Conservation (phyloP, 441 rosid species). For the Populus tomentosa region DNA sequence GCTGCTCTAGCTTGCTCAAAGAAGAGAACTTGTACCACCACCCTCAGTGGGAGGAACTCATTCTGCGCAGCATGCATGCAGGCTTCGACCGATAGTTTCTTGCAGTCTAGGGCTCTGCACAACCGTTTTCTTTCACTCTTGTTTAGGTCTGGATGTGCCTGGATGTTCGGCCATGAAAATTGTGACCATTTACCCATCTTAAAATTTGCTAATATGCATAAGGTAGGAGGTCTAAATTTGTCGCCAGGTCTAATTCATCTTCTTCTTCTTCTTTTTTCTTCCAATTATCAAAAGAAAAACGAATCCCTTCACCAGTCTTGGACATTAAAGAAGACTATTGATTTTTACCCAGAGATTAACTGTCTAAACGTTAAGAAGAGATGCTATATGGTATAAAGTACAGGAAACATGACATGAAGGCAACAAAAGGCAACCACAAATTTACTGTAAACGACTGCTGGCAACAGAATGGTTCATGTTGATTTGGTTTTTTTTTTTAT, state of each 20-base stretch:
- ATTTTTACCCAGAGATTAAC: neutral
- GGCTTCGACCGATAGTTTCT: constrained; percentile 78
- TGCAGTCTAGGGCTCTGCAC: constrained; percentile 87
- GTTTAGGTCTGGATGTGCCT: constrained; percentile 83
- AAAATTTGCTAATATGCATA: neutral
- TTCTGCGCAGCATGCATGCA: constrained; percentile 94
- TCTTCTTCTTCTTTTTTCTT: neutral
- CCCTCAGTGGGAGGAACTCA: constrained; percentile 85
- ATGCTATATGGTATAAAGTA: neutral
- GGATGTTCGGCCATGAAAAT: constrained; percentile 17
- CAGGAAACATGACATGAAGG: neutral
- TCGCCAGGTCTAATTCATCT: neutral
- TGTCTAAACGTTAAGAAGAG: neutral
- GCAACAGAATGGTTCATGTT: neutral
- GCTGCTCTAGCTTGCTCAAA: constrained; percentile 92
- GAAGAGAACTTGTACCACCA: constrained; percentile 92
- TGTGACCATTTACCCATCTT: neutral
- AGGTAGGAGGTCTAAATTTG: neutral
- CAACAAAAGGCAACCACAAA: neutral
- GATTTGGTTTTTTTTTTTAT: neutral
- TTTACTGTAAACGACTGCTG: neutral
- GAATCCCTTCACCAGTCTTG: neutral
- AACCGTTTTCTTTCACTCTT: constrained; percentile 80
- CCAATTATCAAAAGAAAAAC: neutral
- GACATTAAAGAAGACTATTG: neutral